A percentile compares a stretch with the other conserved stretches of the same genome.
Conservation (phyloP, 164 flowering plant species). For the Nymphaea colorata region DNA sequence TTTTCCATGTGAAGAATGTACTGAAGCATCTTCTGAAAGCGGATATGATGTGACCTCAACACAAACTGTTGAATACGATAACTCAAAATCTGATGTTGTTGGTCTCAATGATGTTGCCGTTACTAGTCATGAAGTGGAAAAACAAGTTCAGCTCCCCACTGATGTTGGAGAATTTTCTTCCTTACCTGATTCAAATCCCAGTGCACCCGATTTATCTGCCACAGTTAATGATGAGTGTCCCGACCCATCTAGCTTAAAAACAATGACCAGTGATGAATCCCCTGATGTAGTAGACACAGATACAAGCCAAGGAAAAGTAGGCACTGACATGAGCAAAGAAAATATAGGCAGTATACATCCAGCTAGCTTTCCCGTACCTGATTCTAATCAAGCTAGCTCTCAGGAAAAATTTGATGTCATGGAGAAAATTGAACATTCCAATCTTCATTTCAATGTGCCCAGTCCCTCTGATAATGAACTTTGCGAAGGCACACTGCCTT, state of each 20-base stretch:
- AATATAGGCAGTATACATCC: conserved; percentile 10
- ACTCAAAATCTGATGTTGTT: conserved; percentile 1
- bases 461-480: background rate
- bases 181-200: conserved; percentile 15
- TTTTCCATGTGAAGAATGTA: conserved; percentile 28
- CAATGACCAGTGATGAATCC: conserved; percentile 14
- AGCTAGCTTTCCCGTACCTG: conserved; percentile 11
- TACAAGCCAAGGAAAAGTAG: conserved; percentile 5
- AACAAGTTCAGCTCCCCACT: conserved; percentile 23
- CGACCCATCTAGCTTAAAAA: conserved; percentile 17
- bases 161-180: conserved; percentile 19
- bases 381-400: conserved; percentile 10
- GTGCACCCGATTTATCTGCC: conserved; percentile 15
- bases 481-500: background rate
- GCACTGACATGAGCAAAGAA: conserved; percentile 10
- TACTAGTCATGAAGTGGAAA: conserved; percentile 19
- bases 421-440: conserved; percentile 12
- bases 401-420: conserved; percentile 16
- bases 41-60: conserved; percentile 5
- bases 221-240: conserved; percentile 16
- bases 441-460: conserved; percentile 11
- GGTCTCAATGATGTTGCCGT: conserved; percentile 4
- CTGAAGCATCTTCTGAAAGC: conserved; percentile 25
- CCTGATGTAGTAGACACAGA: conserved; percentile 11
- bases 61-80: conserved; percentile 11